Conservation (phyloP, 2,329 filamentous ascomycete species). For the Diplodia sapinea region DNA sequence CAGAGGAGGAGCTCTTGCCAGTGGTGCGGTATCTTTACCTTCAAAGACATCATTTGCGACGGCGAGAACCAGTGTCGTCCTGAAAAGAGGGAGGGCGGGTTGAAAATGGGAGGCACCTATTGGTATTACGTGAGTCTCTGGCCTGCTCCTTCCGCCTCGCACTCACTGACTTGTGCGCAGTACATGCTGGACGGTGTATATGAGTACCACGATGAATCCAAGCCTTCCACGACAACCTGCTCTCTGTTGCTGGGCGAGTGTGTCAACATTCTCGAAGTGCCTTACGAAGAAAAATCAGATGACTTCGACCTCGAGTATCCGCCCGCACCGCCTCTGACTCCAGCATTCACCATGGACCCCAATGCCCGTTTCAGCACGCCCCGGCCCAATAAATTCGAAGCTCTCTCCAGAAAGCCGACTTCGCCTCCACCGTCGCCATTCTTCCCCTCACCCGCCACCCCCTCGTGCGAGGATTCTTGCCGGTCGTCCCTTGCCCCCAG, state of each 20-base stretch:
- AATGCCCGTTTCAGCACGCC: conserved; percentile 73
- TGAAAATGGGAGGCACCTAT: conserved; percentile 92
- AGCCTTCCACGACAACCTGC: conserved; percentile 78
- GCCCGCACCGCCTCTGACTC: conserved; percentile 53
- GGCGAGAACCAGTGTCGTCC: conserved; percentile 62
- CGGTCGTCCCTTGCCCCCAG: neutral
- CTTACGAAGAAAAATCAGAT: conserved; percentile 59
- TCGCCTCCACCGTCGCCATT: conserved; percentile 19
- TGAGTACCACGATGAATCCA: conserved; percentile 75
- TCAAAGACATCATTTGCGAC: conserved; percentile 84
- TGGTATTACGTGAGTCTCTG: conserved; percentile 83
- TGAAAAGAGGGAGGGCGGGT: conserved; percentile 72
- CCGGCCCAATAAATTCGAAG: conserved; percentile 49
- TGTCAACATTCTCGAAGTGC: conserved; percentile 84
- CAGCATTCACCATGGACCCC: conserved; percentile 69
- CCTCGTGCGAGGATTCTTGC: conserved; percentile 22
- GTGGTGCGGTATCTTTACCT: conserved; percentile 88
- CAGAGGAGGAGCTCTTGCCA: conserved; percentile 72
- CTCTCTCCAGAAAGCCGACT: conserved; percentile 18
- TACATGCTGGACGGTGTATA: conserved; percentile 81
- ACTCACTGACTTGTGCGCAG: conserved; percentile 54
- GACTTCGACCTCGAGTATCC: neutral
- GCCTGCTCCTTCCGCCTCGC: neutral
- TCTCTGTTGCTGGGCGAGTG: conserved; percentile 86
- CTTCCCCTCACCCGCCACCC: conserved; percentile 20